These are phyloP conservation scores for Panicum miliaceum DNA, from an alignment of 176 grass and related monocot species.

Conservation along the genomic window DNA sequence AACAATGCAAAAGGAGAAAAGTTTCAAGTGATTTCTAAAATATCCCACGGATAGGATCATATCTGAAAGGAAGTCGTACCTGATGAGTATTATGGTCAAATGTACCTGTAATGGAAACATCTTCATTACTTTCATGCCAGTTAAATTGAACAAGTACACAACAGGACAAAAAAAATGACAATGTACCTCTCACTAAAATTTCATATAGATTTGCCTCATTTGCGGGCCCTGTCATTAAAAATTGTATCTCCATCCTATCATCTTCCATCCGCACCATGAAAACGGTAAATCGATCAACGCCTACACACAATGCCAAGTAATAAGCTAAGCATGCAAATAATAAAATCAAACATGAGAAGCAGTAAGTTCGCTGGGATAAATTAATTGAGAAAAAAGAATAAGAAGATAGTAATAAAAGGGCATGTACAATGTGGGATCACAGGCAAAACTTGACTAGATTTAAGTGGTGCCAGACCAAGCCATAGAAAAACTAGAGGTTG, in stretches of 20 bases:
- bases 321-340: too few species aligned
- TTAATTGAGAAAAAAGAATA: too few species aligned
- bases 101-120: neutral
- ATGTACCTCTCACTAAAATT: neutral
- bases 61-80: neutral
- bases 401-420: too few species aligned
- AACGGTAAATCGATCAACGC: too few species aligned
- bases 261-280: neutral
- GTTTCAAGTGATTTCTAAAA: neutral
- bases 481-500: too few species aligned
- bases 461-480: too few species aligned
- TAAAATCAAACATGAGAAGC: too few species aligned
- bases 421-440: too few species aligned
- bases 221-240: neutral
- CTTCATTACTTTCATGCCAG: neutral
- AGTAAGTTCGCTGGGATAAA: too few species aligned
- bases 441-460: too few species aligned
- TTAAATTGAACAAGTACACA: neutral
- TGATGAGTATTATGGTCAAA: neutral
- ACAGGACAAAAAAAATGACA: neutral
- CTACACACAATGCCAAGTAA: too few species aligned
- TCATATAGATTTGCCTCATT: neutral
- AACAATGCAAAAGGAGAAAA: too few species aligned
- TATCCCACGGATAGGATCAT: neutral
- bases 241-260: neutral